Conservation (phyloP, 306 rosid species). For the Cucumis hystrix region DNA sequence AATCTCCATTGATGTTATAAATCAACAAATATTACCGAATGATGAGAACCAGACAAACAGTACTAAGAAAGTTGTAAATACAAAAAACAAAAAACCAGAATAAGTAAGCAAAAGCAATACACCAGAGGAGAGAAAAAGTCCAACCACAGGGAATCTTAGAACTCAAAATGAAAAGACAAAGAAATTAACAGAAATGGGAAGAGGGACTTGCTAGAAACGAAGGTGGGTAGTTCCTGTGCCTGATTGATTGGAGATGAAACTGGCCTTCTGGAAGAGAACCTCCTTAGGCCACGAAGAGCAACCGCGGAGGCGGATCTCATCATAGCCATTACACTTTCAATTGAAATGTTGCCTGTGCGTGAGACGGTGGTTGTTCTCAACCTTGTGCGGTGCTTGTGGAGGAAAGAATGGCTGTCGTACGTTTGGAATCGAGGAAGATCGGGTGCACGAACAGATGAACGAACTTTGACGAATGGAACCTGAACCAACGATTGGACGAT, state of each 20-base stretch:
- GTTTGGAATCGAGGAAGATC: too few relatives aligned
- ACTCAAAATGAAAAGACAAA: neutral
- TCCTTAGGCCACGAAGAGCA: slow-evolving; percentile 2
- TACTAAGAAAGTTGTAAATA: neutral
- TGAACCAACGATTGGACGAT: too few relatives aligned
- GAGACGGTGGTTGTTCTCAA: too few relatives aligned
- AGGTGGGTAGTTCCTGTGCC: neutral
- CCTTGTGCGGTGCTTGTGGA: too few relatives aligned
- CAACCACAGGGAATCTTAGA: neutral
- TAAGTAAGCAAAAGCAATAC: neutral
- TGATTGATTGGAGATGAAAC: neutral
- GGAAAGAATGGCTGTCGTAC: too few relatives aligned
- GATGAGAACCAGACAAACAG: neutral
- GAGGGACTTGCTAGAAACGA: neutral
- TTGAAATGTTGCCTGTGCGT: too few relatives aligned
- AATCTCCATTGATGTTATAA: neutral
- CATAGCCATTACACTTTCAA: neutral
- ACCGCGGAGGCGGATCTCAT: neutral
- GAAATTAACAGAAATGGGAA: neutral
- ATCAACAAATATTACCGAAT: neutral
- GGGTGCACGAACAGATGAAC: too few relatives aligned
- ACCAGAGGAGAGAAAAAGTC: neutral
- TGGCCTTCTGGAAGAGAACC: neutral
- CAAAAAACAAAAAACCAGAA: neutral
- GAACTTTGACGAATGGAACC: too few relatives aligned